These are phyloP conservation scores for Pseudisothecium myosuroides DNA, from an alignment of 225 moss, liverwort and hornwort genomes.

Conservation along the genomic window DNA sequence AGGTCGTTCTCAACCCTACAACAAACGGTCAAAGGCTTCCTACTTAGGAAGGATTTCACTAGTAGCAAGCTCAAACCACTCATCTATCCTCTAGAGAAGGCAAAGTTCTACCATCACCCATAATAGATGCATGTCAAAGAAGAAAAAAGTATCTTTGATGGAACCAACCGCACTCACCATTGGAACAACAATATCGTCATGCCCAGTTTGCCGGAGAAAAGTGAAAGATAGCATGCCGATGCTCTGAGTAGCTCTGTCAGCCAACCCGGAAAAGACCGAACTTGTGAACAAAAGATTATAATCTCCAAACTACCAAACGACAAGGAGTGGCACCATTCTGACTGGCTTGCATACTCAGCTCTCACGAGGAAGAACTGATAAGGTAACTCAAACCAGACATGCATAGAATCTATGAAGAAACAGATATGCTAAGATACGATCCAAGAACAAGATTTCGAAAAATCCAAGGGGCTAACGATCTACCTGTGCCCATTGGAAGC, in stretches of 20 bases:
- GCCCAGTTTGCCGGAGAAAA: conserved; percentile 39
- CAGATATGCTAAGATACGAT: background rate
- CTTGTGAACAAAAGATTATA: background rate
- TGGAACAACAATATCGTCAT: conserved; percentile 87
- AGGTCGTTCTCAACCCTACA: background rate
- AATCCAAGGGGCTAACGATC: background rate
- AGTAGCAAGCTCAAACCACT: background rate
- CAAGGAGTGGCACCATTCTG: background rate
- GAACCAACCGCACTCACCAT: conserved; percentile 38
- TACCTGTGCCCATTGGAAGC: conserved; percentile 34
- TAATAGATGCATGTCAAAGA: background rate
- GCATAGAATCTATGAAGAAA: background rate
- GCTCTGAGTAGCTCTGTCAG: conserved; percentile 55
- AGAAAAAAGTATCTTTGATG: background rate
- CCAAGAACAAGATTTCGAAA: background rate
- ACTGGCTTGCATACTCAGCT: background rate
- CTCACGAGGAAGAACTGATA: background rate
- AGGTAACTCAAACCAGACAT: background rate
- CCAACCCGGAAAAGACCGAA: background rate
- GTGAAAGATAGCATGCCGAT: conserved; percentile 88
- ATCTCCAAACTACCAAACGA: background rate
- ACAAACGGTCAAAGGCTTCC: background rate
- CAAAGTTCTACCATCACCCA: background rate
- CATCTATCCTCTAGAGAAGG: background rate
- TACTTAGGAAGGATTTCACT: background rate